Percentiles rank a stretch among this genome's conserved stretches.
phyloP scores from a whole-genome alignment of 225 moss, liverwort and hornwort genomes.

The Climacium dendroides region DNA sequence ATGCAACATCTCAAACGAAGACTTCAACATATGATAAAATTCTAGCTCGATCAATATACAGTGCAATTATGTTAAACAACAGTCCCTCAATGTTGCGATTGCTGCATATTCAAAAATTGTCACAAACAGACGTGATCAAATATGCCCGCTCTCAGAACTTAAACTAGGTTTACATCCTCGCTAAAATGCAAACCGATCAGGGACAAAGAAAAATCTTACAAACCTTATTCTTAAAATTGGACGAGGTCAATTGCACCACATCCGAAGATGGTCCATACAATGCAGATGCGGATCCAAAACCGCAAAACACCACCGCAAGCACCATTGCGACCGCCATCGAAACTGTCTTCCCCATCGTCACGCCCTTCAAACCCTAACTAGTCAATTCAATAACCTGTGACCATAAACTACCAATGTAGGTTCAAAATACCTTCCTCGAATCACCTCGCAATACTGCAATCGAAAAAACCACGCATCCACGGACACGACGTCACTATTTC shows the following conservation, averaged over 20 bases:
- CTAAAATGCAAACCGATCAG: background rate
- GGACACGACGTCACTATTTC: background rate
- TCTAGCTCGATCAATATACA: background rate
- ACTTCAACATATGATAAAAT: background rate
- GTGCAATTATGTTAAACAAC: background rate
- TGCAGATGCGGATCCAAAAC: conserved; percentile 23
- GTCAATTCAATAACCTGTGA: background rate
- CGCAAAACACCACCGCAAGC: conserved; percentile 14
- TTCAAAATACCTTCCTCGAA: background rate
- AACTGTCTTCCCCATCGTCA: conserved; percentile 13
- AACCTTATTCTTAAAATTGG: conserved; percentile 87
- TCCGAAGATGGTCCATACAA: conserved; percentile 72
- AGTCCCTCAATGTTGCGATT: background rate
- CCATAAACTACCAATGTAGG: background rate
- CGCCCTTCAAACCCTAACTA: conserved; percentile 14
- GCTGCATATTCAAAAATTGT: background rate
- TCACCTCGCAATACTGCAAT: background rate
- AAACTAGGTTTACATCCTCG: background rate
- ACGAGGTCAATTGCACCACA: conserved; percentile 68
- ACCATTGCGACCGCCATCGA: conserved; percentile 16
- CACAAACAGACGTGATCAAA: background rate
- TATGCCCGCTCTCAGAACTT: background rate
- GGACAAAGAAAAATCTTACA: background rate
- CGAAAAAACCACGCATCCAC: background rate
- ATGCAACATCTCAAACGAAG: background rate